Evolutionary conservation across 352 stramenopile genomes (phyloP).

Genomic region (Globisporangium radiosum): DNA sequence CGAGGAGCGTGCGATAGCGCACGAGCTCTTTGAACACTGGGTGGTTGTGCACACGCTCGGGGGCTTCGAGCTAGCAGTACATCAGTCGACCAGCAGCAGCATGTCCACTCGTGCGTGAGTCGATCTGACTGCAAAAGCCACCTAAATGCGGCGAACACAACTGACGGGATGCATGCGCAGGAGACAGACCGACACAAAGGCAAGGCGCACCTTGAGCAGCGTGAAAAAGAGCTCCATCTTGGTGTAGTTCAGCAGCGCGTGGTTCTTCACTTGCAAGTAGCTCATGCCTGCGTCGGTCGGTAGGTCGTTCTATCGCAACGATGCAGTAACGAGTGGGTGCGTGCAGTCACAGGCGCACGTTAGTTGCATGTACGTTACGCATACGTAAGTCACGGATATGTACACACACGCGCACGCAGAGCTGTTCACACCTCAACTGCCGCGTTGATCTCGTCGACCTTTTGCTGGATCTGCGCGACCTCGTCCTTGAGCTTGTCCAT

Average conservation of each 20-base stretch:
- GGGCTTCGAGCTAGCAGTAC: conserved; percentile 43
- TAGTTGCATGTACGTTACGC: background rate
- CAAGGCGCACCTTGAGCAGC: conserved; percentile 54
- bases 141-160: too few species aligned
- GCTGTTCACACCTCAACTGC: conserved; percentile 32
- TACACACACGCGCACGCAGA: background rate
- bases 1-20: conserved; percentile 76
- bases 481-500: conserved; percentile 56
- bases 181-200: background rate
- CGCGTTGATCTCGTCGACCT: conserved; percentile 36
- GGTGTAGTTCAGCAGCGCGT: conserved; percentile 79
- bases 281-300: conserved; percentile 60
- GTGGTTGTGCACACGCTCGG: conserved; percentile 66
- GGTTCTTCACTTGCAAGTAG: conserved; percentile 85
- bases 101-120: too few species aligned
- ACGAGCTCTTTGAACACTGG: conserved; percentile 83
- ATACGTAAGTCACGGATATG: too few species aligned
- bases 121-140: too few species aligned
- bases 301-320: conserved; percentile 38
- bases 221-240: conserved; percentile 85
- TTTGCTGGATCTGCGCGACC: conserved; percentile 43
- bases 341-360: background rate
- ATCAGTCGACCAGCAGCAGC: background rate
- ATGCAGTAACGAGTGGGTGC: too few species aligned
- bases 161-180: too few species aligned